These are phyloP conservation scores for Ogataea populi-albae DNA, from an alignment of 805 yeast species.

Conservation along the genomic window DNA sequence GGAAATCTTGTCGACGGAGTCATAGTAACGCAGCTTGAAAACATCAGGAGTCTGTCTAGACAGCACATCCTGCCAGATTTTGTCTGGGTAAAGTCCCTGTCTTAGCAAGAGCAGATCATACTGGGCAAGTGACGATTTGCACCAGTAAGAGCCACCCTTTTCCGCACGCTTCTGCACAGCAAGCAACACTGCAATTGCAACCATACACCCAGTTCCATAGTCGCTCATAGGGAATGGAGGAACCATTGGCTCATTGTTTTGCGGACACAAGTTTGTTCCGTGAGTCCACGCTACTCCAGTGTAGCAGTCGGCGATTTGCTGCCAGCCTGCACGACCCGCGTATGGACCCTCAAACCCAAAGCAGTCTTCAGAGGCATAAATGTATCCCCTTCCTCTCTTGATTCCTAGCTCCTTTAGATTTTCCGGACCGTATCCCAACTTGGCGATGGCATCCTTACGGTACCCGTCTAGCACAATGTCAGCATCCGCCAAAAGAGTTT, in stretches of 20 bases:
- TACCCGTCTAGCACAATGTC: conserved; percentile 35
- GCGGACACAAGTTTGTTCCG: conserved; percentile 25
- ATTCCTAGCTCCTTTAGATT: conserved; percentile 27
- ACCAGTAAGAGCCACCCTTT: conserved; percentile 34
- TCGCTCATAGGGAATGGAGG: conserved; percentile 39
- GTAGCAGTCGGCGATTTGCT: conserved; percentile 36
- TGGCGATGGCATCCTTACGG: conserved; percentile 31
- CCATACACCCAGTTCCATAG: conserved; percentile 36
- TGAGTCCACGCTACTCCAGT: conserved; percentile 35
- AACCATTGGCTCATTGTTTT: conserved; percentile 32
- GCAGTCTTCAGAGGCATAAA: conserved; percentile 33
- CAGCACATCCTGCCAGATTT: conserved; percentile 20
- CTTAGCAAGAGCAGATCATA: conserved; percentile 31
- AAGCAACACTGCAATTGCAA: conserved; percentile 31
- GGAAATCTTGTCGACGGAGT: conserved; percentile 19
- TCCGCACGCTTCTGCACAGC: conserved; percentile 30
- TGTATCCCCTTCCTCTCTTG: conserved; percentile 32
- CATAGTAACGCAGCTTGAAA: conserved; percentile 21
- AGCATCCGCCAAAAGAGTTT: conserved; percentile 30
- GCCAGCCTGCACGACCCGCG: conserved; percentile 36
- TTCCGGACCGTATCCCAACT: conserved; percentile 33
- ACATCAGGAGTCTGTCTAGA: conserved; percentile 20
- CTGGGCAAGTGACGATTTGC: conserved; percentile 31
- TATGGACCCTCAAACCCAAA: conserved; percentile 34
- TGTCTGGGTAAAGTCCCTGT: conserved; percentile 27